Evolutionary conservation across 2,329 filamentous ascomycete genomes (phyloP).

Genomic region (Cladosporium sp.): DNA sequence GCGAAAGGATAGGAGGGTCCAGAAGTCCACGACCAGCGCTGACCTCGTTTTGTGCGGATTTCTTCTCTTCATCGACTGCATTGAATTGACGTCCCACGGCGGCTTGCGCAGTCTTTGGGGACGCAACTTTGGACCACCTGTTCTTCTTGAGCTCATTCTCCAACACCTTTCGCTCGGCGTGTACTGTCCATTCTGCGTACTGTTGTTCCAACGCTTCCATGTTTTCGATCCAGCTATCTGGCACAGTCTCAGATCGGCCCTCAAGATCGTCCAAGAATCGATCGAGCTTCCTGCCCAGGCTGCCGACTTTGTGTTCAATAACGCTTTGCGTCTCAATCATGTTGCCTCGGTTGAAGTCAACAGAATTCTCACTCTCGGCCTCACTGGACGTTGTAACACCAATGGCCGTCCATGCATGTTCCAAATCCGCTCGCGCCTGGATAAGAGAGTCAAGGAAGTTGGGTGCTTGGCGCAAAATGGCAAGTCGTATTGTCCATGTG

Average conservation of each 20-base stretch:
- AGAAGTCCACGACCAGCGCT: neutral
- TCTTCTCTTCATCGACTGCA: neutral
- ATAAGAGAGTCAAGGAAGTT: slow-evolving; percentile 60
- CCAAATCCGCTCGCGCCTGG: slow-evolving; percentile 61
- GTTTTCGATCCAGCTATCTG: slow-evolving; percentile 79
- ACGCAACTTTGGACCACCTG: neutral
- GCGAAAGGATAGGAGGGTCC: neutral
- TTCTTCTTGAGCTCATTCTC: slow-evolving; percentile 52
- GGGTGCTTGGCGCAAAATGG: slow-evolving; percentile 70
- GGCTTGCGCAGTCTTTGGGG: neutral
- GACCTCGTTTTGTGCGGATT: neutral
- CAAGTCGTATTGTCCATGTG: slow-evolving; percentile 72
- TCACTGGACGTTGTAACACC: neutral
- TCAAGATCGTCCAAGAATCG: slow-evolving; percentile 83
- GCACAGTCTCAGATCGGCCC: slow-evolving; percentile 76
- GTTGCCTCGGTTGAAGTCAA: slow-evolving; percentile 18
- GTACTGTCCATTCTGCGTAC: slow-evolving; percentile 75
- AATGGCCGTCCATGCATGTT: slow-evolving; percentile 60
- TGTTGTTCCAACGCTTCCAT: slow-evolving; percentile 75
- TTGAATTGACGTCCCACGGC: no score
- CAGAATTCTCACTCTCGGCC: neutral
- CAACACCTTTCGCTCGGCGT: slow-evolving; percentile 69
- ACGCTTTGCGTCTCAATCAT: slow-evolving; percentile 43
- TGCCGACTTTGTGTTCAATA: slow-evolving; percentile 65
- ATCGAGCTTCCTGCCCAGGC: slow-evolving; percentile 71